Evolutionary conservation across 2,329 filamentous ascomycete genomes (phyloP).

Genomic region (Arthroderma sp.): DNA sequence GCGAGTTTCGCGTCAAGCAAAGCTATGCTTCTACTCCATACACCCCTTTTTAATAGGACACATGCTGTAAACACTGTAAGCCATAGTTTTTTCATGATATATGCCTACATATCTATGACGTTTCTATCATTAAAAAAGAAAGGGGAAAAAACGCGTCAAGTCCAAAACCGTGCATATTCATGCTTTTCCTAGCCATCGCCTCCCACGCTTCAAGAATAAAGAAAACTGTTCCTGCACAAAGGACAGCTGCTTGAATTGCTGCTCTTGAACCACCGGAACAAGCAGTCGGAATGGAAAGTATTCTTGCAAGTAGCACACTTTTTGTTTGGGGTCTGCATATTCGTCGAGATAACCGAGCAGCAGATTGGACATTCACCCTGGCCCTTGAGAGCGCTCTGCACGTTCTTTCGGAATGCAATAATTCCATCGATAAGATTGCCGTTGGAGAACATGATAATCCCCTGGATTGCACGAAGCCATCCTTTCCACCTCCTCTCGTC

Average conservation of each 20-base stretch:
- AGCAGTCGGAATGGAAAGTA: constrained; percentile 73
- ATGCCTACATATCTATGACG: background rate
- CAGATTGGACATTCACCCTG: constrained; percentile 95
- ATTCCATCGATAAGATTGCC: constrained; percentile 80
- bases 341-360: constrained; percentile 81
- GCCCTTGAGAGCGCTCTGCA: constrained; percentile 76
- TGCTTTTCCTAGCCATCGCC: background rate
- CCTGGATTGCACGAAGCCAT: constrained; percentile 79
- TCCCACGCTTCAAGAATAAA: constrained; percentile 35
- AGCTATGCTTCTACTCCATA: too few relatives aligned
- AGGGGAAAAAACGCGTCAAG: too few relatives aligned
- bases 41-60: too few relatives aligned
- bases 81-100: too few relatives aligned
- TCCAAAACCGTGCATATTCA: too few relatives aligned
- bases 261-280: constrained; percentile 95
- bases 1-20: too few relatives aligned
- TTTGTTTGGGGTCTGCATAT: constrained; percentile 86
- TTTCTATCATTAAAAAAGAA: background rate
- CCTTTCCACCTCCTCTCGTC: constrained; percentile 84
- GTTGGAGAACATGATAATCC: constrained; percentile 85
- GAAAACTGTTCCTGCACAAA: constrained; percentile 79
- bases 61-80: too few relatives aligned
- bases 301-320: constrained; percentile 86
- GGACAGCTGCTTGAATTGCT: constrained; percentile 88
- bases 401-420: constrained; percentile 71